Evolutionary conservation across 78 protist species (phyloP).

Genomic region (Isochrysis galbana): DNA sequence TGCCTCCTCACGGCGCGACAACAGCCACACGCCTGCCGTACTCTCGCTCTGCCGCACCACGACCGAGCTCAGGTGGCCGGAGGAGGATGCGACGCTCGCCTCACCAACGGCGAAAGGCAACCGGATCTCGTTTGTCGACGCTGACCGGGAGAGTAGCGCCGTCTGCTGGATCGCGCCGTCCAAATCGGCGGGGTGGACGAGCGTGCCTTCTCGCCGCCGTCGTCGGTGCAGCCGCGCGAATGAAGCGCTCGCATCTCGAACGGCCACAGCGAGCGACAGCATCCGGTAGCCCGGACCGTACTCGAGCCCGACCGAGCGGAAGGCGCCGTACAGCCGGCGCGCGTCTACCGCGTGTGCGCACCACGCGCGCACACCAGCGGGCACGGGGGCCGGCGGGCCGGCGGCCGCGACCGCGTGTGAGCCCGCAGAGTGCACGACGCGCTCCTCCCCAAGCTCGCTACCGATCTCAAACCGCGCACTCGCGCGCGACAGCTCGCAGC

Average conservation of each 20-base stretch:
- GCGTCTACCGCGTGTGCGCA: not conserved
- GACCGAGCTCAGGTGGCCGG: not conserved
- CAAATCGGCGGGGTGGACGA: not conserved
- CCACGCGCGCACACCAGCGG: not conserved
- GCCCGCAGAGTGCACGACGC: not conserved
- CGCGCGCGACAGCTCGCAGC: not conserved
- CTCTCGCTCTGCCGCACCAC: not conserved
- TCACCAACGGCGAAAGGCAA: not conserved
- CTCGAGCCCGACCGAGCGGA: not conserved
- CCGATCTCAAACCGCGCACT: not conserved
- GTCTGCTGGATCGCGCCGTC: not conserved
- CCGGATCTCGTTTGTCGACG: not conserved
- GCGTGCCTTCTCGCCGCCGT: not conserved
- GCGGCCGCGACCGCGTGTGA: not conserved
- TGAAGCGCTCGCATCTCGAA: not conserved
- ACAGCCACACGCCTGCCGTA: not conserved
- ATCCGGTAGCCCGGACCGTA: not conserved
- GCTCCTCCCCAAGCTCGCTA: not conserved
- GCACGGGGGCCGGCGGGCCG: not conserved
- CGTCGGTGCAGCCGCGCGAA: not conserved
- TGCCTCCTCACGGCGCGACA: not conserved
- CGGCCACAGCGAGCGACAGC: not conserved
- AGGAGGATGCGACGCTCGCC: not conserved
- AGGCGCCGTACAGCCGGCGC: not conserved
- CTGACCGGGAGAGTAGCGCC: not conserved